These are phyloP conservation scores for Septoria petroselini DNA, from an alignment of 2,329 filamentous ascomycete species.

Conservation along the genomic window DNA sequence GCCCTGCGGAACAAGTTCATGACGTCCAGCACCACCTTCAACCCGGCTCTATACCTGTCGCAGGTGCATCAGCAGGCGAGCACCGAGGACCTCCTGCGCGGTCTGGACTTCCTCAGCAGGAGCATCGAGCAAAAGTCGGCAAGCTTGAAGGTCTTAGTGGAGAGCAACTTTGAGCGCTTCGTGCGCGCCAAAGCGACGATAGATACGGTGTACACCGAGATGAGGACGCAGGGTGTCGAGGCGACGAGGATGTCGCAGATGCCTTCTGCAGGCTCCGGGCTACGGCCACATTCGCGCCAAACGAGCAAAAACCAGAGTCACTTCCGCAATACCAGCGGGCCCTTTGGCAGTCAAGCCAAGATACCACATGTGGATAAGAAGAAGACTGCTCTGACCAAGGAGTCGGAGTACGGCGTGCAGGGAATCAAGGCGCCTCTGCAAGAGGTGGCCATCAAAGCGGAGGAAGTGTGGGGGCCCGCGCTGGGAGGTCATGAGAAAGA, in stretches of 20 bases:
- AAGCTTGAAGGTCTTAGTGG: slow-evolving; percentile 90
- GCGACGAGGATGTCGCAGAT: slow-evolving; percentile 21
- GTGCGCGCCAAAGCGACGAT: slow-evolving; percentile 96
- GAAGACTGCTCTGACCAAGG: slow-evolving; percentile 88
- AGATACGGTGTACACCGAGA: slow-evolving; percentile 97
- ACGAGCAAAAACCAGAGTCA: slow-evolving; percentile 59
- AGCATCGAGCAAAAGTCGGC: slow-evolving; percentile 98
- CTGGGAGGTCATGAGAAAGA: slow-evolving; percentile 89
- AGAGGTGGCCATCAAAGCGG: slow-evolving; percentile 88
- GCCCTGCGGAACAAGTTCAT: slow-evolving; percentile 79
- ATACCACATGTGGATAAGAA: slow-evolving; percentile 54
- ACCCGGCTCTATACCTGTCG: slow-evolving; percentile 84
- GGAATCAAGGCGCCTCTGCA: slow-evolving; percentile 85
- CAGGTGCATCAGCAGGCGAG: slow-evolving; percentile 86
- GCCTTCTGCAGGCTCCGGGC: slow-evolving; percentile 13
- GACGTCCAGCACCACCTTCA: slow-evolving; percentile 92
- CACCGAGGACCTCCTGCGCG: slow-evolving; percentile 73
- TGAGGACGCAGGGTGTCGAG: slow-evolving; percentile 69
- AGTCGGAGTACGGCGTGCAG: slow-evolving; percentile 84
- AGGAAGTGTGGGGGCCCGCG: slow-evolving; percentile 96
- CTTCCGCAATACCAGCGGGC: slow-evolving; percentile 39
- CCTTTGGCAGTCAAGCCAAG: slow-evolving; percentile 41
- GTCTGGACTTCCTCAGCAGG: slow-evolving; percentile 78
- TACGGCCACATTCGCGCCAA: slow-evolving; percentile 60
- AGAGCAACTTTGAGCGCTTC: slow-evolving; percentile 97